These are phyloP conservation scores for Cardamine resedifolia DNA, from an alignment of 345 rosid genomes.

Conservation along the genomic window DNA sequence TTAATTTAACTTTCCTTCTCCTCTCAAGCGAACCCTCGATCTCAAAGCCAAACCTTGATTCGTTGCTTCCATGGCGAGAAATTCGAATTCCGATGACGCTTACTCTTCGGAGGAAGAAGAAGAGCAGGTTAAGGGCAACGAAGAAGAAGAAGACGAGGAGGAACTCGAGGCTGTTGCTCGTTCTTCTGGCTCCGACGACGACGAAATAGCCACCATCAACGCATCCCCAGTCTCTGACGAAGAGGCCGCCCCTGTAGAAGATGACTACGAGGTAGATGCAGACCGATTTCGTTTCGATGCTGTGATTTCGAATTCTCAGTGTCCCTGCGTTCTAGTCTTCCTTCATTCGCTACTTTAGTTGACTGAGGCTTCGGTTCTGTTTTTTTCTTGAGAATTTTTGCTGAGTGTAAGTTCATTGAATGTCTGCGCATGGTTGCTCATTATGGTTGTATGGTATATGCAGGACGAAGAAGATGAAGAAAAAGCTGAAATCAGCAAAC, in stretches of 20 bases:
- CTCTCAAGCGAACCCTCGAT: conserved; percentile 22
- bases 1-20: background rate
- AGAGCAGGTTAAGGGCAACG: conserved; percentile 55
- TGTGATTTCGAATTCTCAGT: background rate
- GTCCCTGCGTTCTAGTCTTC: background rate
- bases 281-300: background rate
- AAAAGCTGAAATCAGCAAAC: conserved; percentile 63
- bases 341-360: background rate
- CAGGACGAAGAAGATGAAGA: conserved; percentile 54
- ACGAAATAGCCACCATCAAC: conserved; percentile 30
- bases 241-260: conserved; percentile 35
- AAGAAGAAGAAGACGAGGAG: conserved; percentile 76
- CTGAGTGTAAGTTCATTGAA: background rate
- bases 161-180: conserved; percentile 95
- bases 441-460: conserved; percentile 9
- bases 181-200: conserved; percentile 67
- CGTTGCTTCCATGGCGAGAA: conserved; percentile 57
- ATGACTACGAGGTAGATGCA: conserved; percentile 44
- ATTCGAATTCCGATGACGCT: conserved; percentile 52
- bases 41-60: conserved; percentile 51
- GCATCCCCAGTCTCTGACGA: conserved; percentile 41
- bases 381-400: background rate
- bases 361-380: background rate
- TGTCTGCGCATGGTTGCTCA: background rate
- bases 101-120: conserved; percentile 57